phyloP scores from a whole-genome alignment of 202 grass and related monocot species.

The Eragrostis tef region DNA sequence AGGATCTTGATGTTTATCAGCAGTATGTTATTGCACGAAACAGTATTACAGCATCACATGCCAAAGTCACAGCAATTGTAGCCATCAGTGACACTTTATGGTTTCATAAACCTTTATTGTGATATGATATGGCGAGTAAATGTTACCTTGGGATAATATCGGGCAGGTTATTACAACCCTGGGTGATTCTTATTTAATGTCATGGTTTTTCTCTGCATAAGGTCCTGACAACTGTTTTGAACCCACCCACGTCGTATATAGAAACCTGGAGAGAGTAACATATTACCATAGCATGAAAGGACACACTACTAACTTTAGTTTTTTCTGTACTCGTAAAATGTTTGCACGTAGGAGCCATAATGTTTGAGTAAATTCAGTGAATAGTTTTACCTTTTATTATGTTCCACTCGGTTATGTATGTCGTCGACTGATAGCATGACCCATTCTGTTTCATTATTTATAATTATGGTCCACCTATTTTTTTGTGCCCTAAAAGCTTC shows the following conservation, averaged over 20 bases:
- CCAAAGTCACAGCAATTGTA: slow-evolving; percentile 9
- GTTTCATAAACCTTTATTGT: neutral
- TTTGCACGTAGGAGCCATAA: neutral
- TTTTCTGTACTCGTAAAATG: slow-evolving; percentile 14
- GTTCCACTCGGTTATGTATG: slow-evolving; percentile 9
- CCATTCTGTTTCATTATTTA: neutral
- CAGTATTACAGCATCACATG: neutral
- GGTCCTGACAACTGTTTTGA: neutral
- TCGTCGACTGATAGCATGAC: slow-evolving; percentile 16
- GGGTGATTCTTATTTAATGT: neutral
- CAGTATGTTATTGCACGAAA: neutral
- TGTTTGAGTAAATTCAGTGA: slow-evolving; percentile 26
- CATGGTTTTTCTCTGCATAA: neutral
- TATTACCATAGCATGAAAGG: neutral
- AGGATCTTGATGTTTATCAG: neutral
- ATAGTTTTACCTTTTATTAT: slow-evolving; percentile 38
- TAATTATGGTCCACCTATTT: neutral
- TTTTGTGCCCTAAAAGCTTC: slow-evolving; percentile 17
- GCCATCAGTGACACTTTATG: neutral
- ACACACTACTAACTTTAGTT: neutral
- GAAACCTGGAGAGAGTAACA: neutral
- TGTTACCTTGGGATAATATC: neutral
- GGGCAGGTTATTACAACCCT: neutral
- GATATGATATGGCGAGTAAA: neutral
- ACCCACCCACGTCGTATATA: neutral